phyloP scores from a whole-genome alignment of 805 yeast species.

The Yarrowia osloensis region DNA sequence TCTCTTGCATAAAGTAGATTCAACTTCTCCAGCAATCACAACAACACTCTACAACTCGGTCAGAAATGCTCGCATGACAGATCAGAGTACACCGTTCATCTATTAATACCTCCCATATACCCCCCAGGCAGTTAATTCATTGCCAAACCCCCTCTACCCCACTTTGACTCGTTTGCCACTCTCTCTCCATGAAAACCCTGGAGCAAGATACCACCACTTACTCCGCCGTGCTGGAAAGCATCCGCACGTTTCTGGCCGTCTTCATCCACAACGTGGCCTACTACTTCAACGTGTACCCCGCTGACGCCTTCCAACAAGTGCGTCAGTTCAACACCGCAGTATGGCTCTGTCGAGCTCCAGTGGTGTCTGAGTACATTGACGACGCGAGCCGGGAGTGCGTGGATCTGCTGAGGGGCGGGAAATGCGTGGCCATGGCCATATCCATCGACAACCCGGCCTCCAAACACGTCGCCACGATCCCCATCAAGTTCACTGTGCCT shows the following conservation, averaged over 20 bases:
- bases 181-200: not conserved
- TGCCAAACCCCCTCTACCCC: too few relatives aligned
- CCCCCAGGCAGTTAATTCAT: too few relatives aligned
- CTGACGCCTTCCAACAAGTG: constrained; percentile 49
- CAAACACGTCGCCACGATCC: constrained; percentile 7
- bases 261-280: constrained; percentile 59
- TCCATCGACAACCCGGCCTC: not conserved
- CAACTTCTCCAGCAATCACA: too few relatives aligned
- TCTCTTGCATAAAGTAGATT: too few relatives aligned
- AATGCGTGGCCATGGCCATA: not conserved
- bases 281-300: constrained; percentile 56
- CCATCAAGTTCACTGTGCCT: not conserved
- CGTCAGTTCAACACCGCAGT: constrained; percentile 50
- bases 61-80: too few relatives aligned
- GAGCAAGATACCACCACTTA: constrained; percentile 14
- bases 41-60: too few relatives aligned
- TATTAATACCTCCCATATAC: too few relatives aligned
- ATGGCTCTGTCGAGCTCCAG: constrained; percentile 51
- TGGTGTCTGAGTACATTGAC: constrained; percentile 49
- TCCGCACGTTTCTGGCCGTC: constrained; percentile 54
- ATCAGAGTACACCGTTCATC: too few relatives aligned
- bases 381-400: constrained; percentile 42
- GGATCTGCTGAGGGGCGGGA: constrained; percentile 23
- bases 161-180: too few relatives aligned
- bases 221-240: constrained; percentile 37